These are phyloP conservation scores for Ulota crispa DNA, from an alignment of 225 moss, liverwort and hornwort genomes.

Conservation along the genomic window DNA sequence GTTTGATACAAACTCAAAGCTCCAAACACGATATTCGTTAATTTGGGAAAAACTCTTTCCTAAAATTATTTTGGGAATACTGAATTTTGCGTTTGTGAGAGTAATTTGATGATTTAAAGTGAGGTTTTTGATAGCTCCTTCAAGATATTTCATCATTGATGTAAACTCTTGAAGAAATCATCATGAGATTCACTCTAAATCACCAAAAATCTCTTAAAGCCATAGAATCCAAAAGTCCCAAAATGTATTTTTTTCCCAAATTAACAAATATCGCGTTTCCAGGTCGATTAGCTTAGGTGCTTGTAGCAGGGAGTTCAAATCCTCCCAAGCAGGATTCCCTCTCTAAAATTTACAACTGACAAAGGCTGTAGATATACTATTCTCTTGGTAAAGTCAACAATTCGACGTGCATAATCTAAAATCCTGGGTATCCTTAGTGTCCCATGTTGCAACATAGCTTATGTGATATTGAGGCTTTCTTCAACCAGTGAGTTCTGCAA, in stretches of 20 bases:
- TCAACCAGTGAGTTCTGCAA: background rate
- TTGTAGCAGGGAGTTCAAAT: background rate
- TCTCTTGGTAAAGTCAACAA: background rate
- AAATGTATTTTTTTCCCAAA: no score
- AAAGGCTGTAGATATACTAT: background rate
- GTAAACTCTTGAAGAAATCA: no score
- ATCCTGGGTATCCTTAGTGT: background rate
- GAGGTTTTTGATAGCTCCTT: no score
- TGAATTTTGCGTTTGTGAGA: no score
- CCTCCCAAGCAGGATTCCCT: background rate
- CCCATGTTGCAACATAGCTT: background rate
- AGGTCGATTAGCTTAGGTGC: background rate
- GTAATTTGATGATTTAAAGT: no score
- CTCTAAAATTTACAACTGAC: background rate
- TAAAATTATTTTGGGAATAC: no score
- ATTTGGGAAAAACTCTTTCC: no score
- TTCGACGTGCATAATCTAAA: background rate
- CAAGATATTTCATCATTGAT: no score
- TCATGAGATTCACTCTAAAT: no score
- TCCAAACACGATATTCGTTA: background rate
- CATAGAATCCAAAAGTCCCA: no score
- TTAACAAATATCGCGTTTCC: no score
- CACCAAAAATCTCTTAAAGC: no score
- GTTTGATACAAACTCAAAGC: background rate
- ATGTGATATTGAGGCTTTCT: background rate